phyloP scores from a whole-genome alignment of 73 alveolate species.

The Uronychia binucleata region DNA sequence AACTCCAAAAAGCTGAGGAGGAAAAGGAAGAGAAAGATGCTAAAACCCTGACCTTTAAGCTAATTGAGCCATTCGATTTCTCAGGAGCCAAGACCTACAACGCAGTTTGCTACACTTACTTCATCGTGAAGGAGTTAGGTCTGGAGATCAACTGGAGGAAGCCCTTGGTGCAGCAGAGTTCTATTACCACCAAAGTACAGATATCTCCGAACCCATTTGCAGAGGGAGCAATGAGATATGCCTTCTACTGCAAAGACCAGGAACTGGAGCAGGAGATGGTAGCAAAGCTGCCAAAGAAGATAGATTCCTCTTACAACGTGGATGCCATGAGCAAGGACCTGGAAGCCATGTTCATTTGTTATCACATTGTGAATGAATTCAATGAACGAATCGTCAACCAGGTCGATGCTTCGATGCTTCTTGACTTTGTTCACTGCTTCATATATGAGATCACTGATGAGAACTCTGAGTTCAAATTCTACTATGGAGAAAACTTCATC shows the following conservation, averaged over 20 bases:
- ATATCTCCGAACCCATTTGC: constrained; percentile 53
- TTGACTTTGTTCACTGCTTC: constrained; percentile 55
- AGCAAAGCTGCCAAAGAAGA: constrained; percentile 39
- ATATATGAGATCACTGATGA: constrained; percentile 49
- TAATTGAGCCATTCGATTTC: background rate
- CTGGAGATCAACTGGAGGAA: constrained; percentile 23
- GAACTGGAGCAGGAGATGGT: constrained; percentile 51
- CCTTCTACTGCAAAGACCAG: constrained; percentile 48
- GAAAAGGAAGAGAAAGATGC: background rate
- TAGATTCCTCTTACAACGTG: background rate
- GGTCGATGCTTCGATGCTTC: constrained; percentile 24
- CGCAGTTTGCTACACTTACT: constrained; percentile 14
- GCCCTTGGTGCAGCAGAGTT: constrained; percentile 18
- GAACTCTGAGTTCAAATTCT: constrained; percentile 25
- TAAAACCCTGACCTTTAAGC: too few relatives aligned
- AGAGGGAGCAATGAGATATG: constrained; percentile 70
- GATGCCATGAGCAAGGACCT: constrained; percentile 41
- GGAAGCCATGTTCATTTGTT: constrained; percentile 61
- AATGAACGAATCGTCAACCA: constrained; percentile 56
- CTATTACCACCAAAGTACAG: background rate
- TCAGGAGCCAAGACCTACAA: background rate
- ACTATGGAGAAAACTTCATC: constrained; percentile 59
- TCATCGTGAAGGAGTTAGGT: constrained; percentile 30
- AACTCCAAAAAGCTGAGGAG: too few relatives aligned
- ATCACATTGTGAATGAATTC: constrained; percentile 59